These are phyloP conservation scores for Penicillium sclerotigenum DNA, from an alignment of 2,329 filamentous ascomycete genomes.

Conservation along the genomic window DNA sequence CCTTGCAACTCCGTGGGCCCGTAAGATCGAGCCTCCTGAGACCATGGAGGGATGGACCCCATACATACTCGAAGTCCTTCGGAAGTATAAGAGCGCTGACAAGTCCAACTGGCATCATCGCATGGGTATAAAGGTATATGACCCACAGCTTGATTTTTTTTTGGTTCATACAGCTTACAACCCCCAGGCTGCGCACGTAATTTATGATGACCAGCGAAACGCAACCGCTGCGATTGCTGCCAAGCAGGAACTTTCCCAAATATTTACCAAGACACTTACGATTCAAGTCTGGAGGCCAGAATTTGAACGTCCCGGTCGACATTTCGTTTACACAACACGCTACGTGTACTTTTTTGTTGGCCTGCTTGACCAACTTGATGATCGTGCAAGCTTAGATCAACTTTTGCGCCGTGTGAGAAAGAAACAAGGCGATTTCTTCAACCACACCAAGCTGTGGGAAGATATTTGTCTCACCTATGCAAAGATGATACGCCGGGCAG, in stretches of 20 bases:
- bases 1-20: conserved; percentile 53
- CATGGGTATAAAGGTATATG: conserved; percentile 69
- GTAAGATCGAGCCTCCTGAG: conserved; percentile 49
- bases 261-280: conserved; percentile 92
- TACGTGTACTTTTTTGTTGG: conserved; percentile 80
- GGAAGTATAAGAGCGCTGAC: conserved; percentile 64
- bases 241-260: conserved; percentile 76
- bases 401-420: conserved; percentile 76
- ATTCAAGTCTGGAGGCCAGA: conserved; percentile 96
- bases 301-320: conserved; percentile 75
- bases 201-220: conserved; percentile 56
- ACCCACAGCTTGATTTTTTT: neutral
- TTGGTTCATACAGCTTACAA: conserved; percentile 37
- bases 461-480: conserved; percentile 59
- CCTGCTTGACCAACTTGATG: conserved; percentile 69
- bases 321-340: conserved; percentile 86
- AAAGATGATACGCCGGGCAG: conserved; percentile 56
- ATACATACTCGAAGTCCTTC: conserved; percentile 61
- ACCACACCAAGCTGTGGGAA: conserved; percentile 62
- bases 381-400: conserved; percentile 72
- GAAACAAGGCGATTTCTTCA: conserved; percentile 71
- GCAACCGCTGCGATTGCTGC: conserved; percentile 57
- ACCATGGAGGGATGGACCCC: conserved; percentile 54
- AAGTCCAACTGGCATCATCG: conserved; percentile 96
- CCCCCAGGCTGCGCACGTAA: conserved; percentile 54